Conservation (phyloP, 176 grass and related monocot species). For the Tillandsia leiboldiana region DNA sequence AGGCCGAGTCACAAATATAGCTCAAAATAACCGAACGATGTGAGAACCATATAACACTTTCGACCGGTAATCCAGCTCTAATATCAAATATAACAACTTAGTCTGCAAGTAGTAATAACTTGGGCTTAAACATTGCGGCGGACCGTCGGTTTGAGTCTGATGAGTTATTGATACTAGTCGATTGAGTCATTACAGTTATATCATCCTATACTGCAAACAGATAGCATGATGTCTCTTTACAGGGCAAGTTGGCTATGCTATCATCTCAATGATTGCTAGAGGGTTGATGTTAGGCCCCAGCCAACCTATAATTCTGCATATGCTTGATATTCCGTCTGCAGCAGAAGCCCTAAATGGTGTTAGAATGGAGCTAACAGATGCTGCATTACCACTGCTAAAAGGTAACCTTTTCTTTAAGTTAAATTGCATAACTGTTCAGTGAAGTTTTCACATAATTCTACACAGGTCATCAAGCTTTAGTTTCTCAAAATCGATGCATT, state of each 20-base stretch:
- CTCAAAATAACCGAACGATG: too few relatives aligned
- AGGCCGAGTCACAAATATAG: too few relatives aligned
- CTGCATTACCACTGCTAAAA: conserved; percentile 58
- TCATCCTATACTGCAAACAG: not conserved
- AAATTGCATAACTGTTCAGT: not conserved
- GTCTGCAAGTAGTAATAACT: too few relatives aligned
- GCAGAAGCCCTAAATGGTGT: conserved; percentile 37
- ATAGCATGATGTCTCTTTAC: not conserved
- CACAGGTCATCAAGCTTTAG: not conserved
- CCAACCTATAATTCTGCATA: conserved; percentile 67
- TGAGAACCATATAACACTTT: too few relatives aligned
- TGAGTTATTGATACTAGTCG: not conserved
- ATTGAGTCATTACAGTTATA: not conserved
- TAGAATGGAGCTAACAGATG: conserved; percentile 67
- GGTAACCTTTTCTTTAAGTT: conserved; percentile 7
- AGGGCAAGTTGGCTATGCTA: conserved; percentile 74
- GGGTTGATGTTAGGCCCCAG: conserved; percentile 56
- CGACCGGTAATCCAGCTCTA: too few relatives aligned
- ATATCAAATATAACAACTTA: too few relatives aligned
- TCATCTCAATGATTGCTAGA: conserved; percentile 66
- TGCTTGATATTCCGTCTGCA: conserved; percentile 38
- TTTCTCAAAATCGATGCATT: too few relatives aligned
- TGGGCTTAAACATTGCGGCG: too few relatives aligned
- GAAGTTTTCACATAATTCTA: not conserved
- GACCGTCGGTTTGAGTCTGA: too few relatives aligned